Conservation (phyloP, 208 protist genomes). For the Endotrypanum monterogeii region DNA sequence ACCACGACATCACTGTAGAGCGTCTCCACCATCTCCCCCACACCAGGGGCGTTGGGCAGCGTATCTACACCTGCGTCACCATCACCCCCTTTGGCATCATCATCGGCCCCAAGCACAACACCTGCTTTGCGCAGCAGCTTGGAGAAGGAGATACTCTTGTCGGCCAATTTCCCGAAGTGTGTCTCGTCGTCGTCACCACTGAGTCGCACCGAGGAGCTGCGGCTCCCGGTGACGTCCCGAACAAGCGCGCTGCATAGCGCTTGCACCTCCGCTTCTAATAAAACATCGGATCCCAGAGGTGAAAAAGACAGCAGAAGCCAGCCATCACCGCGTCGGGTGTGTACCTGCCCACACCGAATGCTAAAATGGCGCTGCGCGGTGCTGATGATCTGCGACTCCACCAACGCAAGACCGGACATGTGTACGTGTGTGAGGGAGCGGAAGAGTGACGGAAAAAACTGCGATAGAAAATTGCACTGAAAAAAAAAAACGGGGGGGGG, state of each 20-base stretch:
- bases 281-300: constrained; percentile 37
- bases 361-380: constrained; percentile 88
- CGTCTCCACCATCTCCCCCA: constrained; percentile 79
- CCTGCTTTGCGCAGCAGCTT: constrained; percentile 55
- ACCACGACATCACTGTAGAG: constrained; percentile 80
- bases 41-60: constrained; percentile 42
- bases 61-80: constrained; percentile 22
- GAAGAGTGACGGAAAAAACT: too few species aligned
- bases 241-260: constrained; percentile 73
- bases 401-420: constrained; percentile 56
- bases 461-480: too few species aligned
- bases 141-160: constrained; percentile 48
- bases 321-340: constrained; percentile 74
- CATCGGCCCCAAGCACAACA: constrained; percentile 14
- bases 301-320: constrained; percentile 77
- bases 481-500: too few species aligned
- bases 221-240: constrained; percentile 70
- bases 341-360: constrained; percentile 61
- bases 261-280: constrained; percentile 72
- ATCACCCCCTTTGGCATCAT: background rate
- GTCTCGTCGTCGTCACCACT: constrained; percentile 65
- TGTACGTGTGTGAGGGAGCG: background rate
- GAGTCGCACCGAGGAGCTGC: constrained; percentile 53
- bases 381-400: constrained; percentile 82
- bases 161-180: constrained; percentile 58